These are phyloP conservation scores for Leishmania martiniquensis DNA, from an alignment of 208 protist genomes.

Conservation along the genomic window DNA sequence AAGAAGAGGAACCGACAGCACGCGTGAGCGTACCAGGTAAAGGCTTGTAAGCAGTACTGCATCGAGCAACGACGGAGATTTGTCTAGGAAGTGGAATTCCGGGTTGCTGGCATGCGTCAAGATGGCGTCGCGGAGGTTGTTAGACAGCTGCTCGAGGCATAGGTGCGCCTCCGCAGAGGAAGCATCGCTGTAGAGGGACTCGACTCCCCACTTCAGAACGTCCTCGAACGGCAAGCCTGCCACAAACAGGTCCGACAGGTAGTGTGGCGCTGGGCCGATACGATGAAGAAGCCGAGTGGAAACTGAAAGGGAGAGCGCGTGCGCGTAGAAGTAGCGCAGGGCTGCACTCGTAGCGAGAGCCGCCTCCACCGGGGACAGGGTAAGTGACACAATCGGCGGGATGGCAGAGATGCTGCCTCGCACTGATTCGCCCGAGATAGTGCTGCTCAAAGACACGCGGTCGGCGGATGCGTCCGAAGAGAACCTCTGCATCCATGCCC, in stretches of 20 bases:
- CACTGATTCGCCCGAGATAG: constrained; percentile 30
- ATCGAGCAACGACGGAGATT: constrained; percentile 51
- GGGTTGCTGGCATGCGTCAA: constrained; percentile 48
- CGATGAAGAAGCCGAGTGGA: constrained; percentile 11
- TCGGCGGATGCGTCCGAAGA: constrained; percentile 36
- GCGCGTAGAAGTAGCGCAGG: constrained; percentile 74
- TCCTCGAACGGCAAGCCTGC: constrained; percentile 44
- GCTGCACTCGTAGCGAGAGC: constrained; percentile 55
- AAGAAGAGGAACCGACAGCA: constrained; percentile 58
- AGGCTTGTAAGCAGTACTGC: constrained; percentile 53
- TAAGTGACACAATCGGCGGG: constrained; percentile 43
- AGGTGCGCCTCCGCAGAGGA: constrained; percentile 44
- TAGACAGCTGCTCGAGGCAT: constrained; percentile 71
- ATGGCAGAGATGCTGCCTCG: not conserved
- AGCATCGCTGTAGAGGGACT: constrained; percentile 47
- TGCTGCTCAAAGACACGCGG: constrained; percentile 43
- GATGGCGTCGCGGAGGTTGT: constrained; percentile 70
- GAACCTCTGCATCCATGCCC: constrained; percentile 61
- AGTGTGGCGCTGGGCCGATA: constrained; percentile 26
- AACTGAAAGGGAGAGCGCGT: constrained; percentile 21
- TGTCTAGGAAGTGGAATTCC: constrained; percentile 71
- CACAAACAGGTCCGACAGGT: constrained; percentile 56
- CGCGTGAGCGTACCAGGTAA: constrained; percentile 73
- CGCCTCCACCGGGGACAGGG: constrained; percentile 77
- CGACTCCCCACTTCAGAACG: constrained; percentile 56